Conservation (phyloP, 768 basidiomycete genomes). For the Tulasnella sp. region DNA sequence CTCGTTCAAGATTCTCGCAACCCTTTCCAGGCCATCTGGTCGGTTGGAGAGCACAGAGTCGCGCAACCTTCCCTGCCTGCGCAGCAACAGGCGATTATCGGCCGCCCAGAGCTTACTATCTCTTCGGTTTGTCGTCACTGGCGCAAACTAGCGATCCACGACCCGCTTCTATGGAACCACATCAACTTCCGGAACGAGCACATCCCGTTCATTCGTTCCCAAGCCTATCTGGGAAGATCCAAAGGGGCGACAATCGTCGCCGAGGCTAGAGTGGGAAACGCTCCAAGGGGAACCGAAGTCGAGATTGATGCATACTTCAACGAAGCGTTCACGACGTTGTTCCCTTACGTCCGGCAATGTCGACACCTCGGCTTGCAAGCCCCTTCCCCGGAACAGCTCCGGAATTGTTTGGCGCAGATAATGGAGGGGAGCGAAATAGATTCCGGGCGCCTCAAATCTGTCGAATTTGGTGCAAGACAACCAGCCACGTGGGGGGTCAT, state of each 20-base stretch:
- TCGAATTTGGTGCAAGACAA: background rate
- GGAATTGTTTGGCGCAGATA: background rate
- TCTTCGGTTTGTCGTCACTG: background rate
- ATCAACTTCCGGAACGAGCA: background rate
- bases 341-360: background rate
- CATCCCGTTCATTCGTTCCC: background rate
- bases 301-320: background rate
- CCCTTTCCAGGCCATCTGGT: background rate
- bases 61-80: background rate
- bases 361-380: background rate
- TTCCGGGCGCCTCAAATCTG: background rate
- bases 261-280: background rate
- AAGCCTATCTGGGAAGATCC: background rate
- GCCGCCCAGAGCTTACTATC: background rate
- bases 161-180: background rate
- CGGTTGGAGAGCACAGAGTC: background rate
- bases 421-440: background rate
- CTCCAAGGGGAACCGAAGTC: background rate
- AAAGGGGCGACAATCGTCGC: background rate
- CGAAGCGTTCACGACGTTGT: background rate
- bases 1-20: background rate
- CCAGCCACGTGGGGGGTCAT: background rate
- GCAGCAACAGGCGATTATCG: background rate
- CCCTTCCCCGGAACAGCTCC: background rate
- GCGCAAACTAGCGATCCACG: background rate